Percentiles rank a stretch among this genome's conserved stretches.
These are phyloP conservation scores for Eustoma russellianum DNA, from an alignment of 257 asterid species.

Conservation along the genomic window DNA sequence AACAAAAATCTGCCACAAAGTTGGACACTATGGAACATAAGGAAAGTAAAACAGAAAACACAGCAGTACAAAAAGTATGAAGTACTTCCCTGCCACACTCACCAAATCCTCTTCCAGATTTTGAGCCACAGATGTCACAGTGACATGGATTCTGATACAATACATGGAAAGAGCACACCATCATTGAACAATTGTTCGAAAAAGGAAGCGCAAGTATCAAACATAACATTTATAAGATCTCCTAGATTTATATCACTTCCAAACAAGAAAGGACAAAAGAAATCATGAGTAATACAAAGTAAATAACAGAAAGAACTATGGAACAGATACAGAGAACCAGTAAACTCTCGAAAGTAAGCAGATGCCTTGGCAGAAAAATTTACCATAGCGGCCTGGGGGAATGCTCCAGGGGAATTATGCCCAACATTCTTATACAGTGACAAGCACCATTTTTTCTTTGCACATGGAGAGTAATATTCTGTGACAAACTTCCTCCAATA, in stretches of 20 bases:
- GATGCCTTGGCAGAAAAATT: neutral
- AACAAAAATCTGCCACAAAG: too few species aligned
- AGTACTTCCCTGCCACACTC: conserved; percentile 15
- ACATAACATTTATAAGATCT: too few species aligned
- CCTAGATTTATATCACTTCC: neutral
- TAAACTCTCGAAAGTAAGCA: too few species aligned
- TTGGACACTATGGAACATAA: too few species aligned
- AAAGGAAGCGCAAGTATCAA: too few species aligned
- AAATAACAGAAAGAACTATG: too few species aligned
- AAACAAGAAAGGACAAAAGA: neutral
- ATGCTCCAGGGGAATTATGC: conserved; percentile 87
- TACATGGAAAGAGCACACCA: conserved; percentile 4
- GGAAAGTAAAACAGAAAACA: too few species aligned
- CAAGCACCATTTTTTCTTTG: conserved; percentile 96
- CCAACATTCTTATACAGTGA: conserved; percentile 70
- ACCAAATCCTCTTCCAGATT: conserved; percentile 99
- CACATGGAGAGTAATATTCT: conserved; percentile 89
- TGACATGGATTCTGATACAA: conserved; percentile 82
- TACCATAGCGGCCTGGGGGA: conserved; percentile 97
- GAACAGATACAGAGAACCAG: too few species aligned
- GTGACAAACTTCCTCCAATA: conserved; percentile 97
- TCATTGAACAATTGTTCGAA: neutral
- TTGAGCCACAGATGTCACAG: conserved; percentile 92
- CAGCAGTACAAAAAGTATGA: too few species aligned
- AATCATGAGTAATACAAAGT: too few species aligned